A percentile compares a stretch with the other conserved stretches of the same genome.
Conservation (phyloP, 2,329 filamentous ascomycete species). For the Xylariomycetidae sp. region DNA sequence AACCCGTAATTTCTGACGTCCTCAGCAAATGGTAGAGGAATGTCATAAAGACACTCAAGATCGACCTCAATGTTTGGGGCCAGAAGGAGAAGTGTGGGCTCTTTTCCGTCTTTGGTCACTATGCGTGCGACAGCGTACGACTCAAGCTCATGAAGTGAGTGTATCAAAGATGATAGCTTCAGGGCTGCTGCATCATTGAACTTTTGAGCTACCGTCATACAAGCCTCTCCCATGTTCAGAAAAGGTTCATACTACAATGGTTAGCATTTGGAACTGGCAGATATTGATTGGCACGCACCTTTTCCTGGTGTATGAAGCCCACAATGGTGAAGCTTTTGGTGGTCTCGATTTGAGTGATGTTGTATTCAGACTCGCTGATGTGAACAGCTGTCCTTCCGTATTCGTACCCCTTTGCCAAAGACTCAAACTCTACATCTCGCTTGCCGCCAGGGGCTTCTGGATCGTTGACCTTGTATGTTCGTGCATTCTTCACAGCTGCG, state of each 20-base stretch:
- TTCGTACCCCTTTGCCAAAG: slow-evolving; percentile 87
- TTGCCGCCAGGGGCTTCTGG: slow-evolving; percentile 71
- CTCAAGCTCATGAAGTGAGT: slow-evolving; percentile 78
- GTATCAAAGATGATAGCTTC: slow-evolving; percentile 83
- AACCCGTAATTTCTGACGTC: slow-evolving; percentile 89
- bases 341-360: slow-evolving; percentile 84
- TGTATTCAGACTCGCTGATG: slow-evolving; percentile 80
- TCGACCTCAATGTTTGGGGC: slow-evolving; percentile 74
- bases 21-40: slow-evolving; percentile 88
- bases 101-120: slow-evolving; percentile 77
- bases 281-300: slow-evolving; percentile 40
- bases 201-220: slow-evolving; percentile 71
- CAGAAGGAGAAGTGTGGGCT: slow-evolving; percentile 72
- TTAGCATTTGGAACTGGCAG: slow-evolving; percentile 13
- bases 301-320: slow-evolving; percentile 73
- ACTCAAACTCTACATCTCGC: slow-evolving; percentile 73
- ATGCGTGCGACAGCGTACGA: slow-evolving; percentile 83
- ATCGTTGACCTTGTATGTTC: slow-evolving; percentile 77
- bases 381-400: slow-evolving; percentile 90
- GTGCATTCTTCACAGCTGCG: slow-evolving; percentile 68
- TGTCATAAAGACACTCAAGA: slow-evolving; percentile 82
- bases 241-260: slow-evolving; percentile 68
- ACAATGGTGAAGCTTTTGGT: slow-evolving; percentile 71
- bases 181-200: slow-evolving; percentile 78
- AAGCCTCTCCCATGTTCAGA: slow-evolving; percentile 76